A percentile compares a stretch with the other conserved stretches of the same genome.
Conservation (phyloP, 441 rosid species). For the Cnidoscolus chayamansa region DNA sequence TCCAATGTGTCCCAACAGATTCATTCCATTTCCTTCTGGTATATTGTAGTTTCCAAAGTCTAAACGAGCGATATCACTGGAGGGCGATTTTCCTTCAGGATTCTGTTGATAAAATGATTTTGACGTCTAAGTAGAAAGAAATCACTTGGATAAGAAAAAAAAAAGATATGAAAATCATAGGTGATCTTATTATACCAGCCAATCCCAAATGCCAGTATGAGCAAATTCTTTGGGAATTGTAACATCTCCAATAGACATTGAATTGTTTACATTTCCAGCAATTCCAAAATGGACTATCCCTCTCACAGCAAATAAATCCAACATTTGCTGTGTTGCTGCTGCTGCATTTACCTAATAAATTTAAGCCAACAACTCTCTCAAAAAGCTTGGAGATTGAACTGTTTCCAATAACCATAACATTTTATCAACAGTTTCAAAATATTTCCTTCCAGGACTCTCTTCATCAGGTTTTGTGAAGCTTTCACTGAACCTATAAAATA, state of each 20-base stretch:
- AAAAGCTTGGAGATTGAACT: not conserved
- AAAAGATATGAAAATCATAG: not conserved
- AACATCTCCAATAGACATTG: constrained; percentile 60
- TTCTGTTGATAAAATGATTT: too few relatives aligned
- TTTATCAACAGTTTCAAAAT: not conserved
- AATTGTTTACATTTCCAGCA: constrained; percentile 44
- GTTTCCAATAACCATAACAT: not conserved
- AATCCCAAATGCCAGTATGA: constrained; percentile 49
- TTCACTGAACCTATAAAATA: too few relatives aligned
- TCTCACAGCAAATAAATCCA: constrained; percentile 36
- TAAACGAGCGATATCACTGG: constrained; percentile 27
- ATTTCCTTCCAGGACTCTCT: not conserved
- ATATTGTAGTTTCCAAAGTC: constrained; percentile 36
- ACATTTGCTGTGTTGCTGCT: constrained; percentile 52
- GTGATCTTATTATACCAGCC: constrained; percentile 35
- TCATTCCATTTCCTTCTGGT: constrained; percentile 35
- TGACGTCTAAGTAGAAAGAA: not conserved
- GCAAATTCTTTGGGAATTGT: constrained; percentile 46
- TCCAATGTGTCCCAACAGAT: constrained; percentile 37
- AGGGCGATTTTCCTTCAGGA: not conserved
- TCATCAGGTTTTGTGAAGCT: too few relatives aligned
- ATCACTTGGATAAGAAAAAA: not conserved
- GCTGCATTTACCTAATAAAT: constrained; percentile 45
- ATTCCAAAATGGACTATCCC: constrained; percentile 57
- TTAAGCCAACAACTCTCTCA: not conserved